Percentiles rank a stretch among this genome's conserved stretches.
Evolutionary conservation across 2,329 filamentous ascomycete genomes (phyloP).

Genomic region (Parascedosporium putredinis): DNA sequence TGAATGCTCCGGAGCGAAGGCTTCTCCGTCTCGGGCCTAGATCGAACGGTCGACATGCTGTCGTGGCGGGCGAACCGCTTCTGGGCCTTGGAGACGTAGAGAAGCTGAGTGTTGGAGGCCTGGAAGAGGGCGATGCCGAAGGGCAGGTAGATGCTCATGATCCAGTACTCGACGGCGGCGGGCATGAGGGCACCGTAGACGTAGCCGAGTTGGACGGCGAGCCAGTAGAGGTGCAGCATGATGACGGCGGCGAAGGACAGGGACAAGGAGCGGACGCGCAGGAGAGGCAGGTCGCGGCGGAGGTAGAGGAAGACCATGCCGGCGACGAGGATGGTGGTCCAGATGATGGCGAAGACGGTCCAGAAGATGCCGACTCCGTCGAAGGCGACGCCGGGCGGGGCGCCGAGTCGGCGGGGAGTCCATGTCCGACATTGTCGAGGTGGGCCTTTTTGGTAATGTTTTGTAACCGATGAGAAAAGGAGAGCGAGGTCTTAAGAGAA

Average conservation of each 20-base stretch:
- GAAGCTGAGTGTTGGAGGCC: constrained; percentile 50
- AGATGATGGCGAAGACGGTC: constrained; percentile 24
- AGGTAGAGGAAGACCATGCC: constrained; percentile 30
- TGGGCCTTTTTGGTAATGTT: neutral
- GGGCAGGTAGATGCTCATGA: constrained; percentile 56
- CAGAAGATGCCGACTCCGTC: constrained; percentile 31
- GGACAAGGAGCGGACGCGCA: constrained; percentile 28
- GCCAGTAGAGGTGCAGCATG: constrained; percentile 32
- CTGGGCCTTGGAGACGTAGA: constrained; percentile 47
- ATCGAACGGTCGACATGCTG: constrained; percentile 12
- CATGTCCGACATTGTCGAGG: neutral
- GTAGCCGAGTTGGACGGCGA: constrained; percentile 28
- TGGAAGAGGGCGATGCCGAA: constrained; percentile 57
- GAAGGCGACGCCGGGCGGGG: constrained; percentile 10
- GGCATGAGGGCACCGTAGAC: constrained; percentile 30
- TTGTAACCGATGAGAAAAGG: neutral
- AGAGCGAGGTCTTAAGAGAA: no score
- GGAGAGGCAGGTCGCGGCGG: constrained; percentile 28
- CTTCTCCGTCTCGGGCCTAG: constrained; percentile 13
- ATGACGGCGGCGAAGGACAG: constrained; percentile 29
- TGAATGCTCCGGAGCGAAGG: constrained; percentile 25
- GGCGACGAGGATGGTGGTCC: constrained; percentile 26
- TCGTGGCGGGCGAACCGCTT: constrained; percentile 24
- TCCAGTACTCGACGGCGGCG: constrained; percentile 50
- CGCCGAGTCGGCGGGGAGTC: neutral